phyloP scores from a whole-genome alignment of 176 grass and related monocot genomes.

The Thinopyrum elongatum region DNA sequence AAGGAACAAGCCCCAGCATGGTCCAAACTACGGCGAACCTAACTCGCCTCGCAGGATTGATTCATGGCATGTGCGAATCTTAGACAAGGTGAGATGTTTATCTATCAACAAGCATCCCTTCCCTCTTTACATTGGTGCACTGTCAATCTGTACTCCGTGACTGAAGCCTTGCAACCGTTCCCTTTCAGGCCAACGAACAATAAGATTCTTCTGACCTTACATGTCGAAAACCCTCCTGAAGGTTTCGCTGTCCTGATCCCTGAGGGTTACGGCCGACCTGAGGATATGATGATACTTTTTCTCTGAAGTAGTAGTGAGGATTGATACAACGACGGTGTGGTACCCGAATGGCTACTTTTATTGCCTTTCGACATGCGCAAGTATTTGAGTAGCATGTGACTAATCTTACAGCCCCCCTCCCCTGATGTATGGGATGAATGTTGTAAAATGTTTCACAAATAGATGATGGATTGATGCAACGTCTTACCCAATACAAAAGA shows the following conservation, averaged over 20 bases:
- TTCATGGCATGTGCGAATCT: slow-evolving; percentile 73
- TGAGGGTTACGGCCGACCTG: not conserved
- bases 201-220: slow-evolving; percentile 20
- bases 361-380: slow-evolving; percentile 9
- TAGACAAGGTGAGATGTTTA: slow-evolving; percentile 50
- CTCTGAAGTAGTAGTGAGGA: no score
- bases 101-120: not conserved
- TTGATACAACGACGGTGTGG: no score
- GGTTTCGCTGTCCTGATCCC: slow-evolving; percentile 5
- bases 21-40: slow-evolving; percentile 28
- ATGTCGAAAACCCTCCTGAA: not conserved
- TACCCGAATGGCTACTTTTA: slow-evolving; percentile 35
- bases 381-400: no score
- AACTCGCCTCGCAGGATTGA: slow-evolving; percentile 49
- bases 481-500: not conserved
- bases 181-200: slow-evolving; percentile 56
- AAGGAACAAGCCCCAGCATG: slow-evolving; percentile 56
- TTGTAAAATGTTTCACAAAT: not conserved
- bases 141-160: not conserved
- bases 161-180: slow-evolving; percentile 6
- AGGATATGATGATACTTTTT: not conserved
- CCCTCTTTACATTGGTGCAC: not conserved
- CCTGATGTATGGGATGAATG: slow-evolving; percentile 8
- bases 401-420: no score
- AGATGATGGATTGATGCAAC: slow-evolving; percentile 1